A percentile compares a stretch with the other conserved stretches of the same genome.
Evolutionary conservation across 805 yeast species (phyloP).

Genomic region (Saccharomycopsis javanensis): DNA sequence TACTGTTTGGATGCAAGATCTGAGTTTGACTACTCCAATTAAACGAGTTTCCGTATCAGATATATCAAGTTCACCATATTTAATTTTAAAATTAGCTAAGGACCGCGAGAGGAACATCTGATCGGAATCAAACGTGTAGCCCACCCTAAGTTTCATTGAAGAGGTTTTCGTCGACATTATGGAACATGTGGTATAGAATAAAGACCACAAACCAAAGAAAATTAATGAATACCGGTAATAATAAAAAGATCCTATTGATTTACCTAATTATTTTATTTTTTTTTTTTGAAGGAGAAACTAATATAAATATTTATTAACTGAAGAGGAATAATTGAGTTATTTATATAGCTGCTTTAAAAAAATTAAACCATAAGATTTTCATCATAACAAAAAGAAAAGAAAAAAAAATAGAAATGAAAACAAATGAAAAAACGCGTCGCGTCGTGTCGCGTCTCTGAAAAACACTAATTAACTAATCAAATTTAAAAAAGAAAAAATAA

Average conservation of each 20-base stretch:
- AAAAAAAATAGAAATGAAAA: background rate
- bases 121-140: conserved; percentile 15
- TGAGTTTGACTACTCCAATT: conserved; percentile 17
- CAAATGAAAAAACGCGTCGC: background rate
- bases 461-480: background rate
- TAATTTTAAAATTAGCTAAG: conserved; percentile 5
- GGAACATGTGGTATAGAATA: background rate
- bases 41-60: conserved; percentile 13
- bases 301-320: background rate
- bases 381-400: background rate
- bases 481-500: background rate
- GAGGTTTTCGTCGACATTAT: conserved; percentile 18
- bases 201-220: background rate
- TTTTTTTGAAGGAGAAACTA: background rate
- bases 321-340: background rate
- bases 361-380: too few species aligned
- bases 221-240: background rate
- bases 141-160: conserved; percentile 18
- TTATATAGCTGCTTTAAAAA: background rate
- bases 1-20: conserved; percentile 12
- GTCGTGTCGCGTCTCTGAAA: background rate
- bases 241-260: too few species aligned
- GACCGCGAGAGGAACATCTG: conserved; percentile 15
- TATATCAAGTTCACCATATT: conserved; percentile 17
- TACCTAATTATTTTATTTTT: too few species aligned